Percentiles rank a stretch among this genome's conserved stretches.
Conservation (phyloP, 2,329 filamentous ascomycete genomes). For the Diaporthe sp. region DNA sequence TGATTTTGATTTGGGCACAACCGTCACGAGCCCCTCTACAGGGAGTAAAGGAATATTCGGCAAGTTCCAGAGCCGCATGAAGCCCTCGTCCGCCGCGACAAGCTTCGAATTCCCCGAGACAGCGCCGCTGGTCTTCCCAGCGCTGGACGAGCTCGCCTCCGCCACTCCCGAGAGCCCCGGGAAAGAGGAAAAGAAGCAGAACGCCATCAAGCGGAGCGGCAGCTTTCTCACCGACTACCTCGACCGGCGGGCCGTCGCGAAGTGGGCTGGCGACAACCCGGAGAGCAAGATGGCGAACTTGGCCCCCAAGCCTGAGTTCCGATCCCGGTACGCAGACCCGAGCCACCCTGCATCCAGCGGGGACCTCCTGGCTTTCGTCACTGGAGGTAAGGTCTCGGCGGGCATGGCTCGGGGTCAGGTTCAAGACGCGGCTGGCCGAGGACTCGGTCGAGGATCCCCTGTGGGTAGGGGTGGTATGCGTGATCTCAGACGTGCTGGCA, state of each 20-base stretch:
- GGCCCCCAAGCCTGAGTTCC: conserved; percentile 45
- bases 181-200: conserved; percentile 43
- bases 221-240: conserved; percentile 43
- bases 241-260: conserved; percentile 43
- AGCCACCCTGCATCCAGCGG: conserved; percentile 47
- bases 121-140: conserved; percentile 64
- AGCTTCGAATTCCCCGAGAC: conserved; percentile 59
- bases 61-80: conserved; percentile 50
- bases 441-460: background rate
- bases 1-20: conserved; percentile 51
- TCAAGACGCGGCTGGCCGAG: background rate
- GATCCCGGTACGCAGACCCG: conserved; percentile 47
- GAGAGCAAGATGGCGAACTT: conserved; percentile 42
- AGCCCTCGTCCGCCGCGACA: conserved; percentile 53
- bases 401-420: background rate
- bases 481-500: background rate
- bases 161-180: conserved; percentile 37
- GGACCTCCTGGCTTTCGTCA: conserved; percentile 45
- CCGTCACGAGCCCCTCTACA: conserved; percentile 50
- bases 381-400: conserved; percentile 40
- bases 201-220: conserved; percentile 42
- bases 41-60: conserved; percentile 37
- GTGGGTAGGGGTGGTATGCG: background rate
- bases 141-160: conserved; percentile 51
- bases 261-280: conserved; percentile 43